A percentile compares a stretch with the other conserved stretches of the same genome.
phyloP scores from a whole-genome alignment of 2,329 filamentous ascomycete genomes.

The Colletotrichum sublineola region DNA sequence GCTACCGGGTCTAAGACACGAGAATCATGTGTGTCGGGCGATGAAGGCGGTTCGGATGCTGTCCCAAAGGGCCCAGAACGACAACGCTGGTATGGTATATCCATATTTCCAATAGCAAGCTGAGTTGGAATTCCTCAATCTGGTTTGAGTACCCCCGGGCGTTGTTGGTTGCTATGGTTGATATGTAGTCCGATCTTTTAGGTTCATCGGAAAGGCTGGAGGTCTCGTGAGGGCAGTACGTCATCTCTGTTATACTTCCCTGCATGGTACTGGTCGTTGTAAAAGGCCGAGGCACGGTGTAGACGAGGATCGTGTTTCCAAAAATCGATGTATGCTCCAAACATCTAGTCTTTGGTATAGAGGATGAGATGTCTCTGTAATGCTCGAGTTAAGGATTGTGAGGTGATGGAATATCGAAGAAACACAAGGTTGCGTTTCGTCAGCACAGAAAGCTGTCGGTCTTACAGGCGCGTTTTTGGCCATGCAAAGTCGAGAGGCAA shows the following conservation, averaged over 20 bases:
- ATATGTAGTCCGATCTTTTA: conserved; percentile 1
- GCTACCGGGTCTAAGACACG: conserved; percentile 26
- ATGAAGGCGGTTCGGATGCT: neutral
- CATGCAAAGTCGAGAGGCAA: neutral
- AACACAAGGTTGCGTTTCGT: neutral
- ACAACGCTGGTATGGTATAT: neutral
- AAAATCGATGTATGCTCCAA: neutral
- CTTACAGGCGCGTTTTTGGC: too few species aligned
- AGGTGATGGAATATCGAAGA: neutral
- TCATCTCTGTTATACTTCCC: neutral
- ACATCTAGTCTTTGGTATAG: neutral
- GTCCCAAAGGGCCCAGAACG: too few species aligned
- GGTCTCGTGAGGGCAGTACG: neutral
- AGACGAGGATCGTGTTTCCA: neutral
- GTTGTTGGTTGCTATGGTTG: neutral
- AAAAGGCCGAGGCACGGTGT: neutral
- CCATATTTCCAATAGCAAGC: neutral
- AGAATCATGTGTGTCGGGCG: neutral
- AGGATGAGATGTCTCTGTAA: too few species aligned
- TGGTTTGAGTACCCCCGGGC: neutral
- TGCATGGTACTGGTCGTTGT: neutral
- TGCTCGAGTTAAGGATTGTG: too few species aligned
- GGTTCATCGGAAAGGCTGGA: neutral
- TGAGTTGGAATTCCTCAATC: neutral
- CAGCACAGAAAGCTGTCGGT: neutral